Percentiles rank a stretch among this genome's conserved stretches.
Conservation (phyloP, 1,284 basidiomycete species). For the Marasmius oreades region DNA sequence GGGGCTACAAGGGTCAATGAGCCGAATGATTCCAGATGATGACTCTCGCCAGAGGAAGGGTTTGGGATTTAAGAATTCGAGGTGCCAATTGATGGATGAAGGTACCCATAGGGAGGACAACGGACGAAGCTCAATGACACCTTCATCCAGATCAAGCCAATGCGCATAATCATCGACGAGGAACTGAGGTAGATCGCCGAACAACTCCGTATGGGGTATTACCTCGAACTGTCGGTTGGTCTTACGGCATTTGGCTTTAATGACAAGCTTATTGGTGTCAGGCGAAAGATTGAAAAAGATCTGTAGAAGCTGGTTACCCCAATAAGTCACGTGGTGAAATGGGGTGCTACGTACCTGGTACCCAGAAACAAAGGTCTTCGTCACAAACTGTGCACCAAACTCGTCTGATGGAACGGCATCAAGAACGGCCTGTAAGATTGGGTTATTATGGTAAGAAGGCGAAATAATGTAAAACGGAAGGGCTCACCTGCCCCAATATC, state of each 20-base stretch:
- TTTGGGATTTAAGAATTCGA: neutral
- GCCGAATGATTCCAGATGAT: slow-evolving; percentile 1
- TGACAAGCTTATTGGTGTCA: slow-evolving; percentile 22
- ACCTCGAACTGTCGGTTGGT: slow-evolving; percentile 26
- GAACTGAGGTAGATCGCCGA: slow-evolving; percentile 33
- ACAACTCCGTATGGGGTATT: slow-evolving; percentile 32
- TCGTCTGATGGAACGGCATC: neutral
- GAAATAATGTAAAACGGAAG: neutral
- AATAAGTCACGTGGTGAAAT: neutral
- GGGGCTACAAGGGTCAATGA: slow-evolving; percentile 23
- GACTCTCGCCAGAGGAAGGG: neutral
- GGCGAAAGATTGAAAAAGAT: slow-evolving; percentile 25
- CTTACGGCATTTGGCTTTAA: slow-evolving; percentile 23
- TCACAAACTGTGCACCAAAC: neutral
- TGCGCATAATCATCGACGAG: slow-evolving; percentile 32
- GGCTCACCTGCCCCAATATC: neutral
- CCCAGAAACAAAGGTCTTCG: neutral
- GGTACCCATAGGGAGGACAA: slow-evolving; percentile 11
- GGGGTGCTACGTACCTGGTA: neutral
- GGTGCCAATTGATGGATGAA: slow-evolving; percentile 26
- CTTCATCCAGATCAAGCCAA: slow-evolving; percentile 33
- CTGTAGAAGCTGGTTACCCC: slow-evolving; percentile 19
- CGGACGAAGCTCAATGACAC: slow-evolving; percentile 36
- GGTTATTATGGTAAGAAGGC: neutral
- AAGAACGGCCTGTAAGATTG: neutral